Evolutionary conservation across 2,329 filamentous ascomycete species (phyloP).

Genomic region (Leptographium lundbergii): DNA sequence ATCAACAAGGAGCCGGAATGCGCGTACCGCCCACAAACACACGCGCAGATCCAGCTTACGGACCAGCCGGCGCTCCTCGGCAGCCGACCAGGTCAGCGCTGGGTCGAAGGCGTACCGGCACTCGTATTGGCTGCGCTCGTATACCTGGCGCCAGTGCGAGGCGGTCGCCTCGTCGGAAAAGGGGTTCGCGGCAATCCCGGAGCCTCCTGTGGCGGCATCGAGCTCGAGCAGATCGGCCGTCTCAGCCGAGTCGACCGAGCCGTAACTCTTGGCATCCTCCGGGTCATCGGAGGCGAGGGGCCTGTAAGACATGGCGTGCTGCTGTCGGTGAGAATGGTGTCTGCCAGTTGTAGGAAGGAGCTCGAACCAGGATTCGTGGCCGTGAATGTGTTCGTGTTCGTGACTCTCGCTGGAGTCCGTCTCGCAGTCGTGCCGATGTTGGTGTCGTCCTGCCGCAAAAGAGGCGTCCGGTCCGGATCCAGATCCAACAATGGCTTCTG

Average conservation of each 20-base stretch:
- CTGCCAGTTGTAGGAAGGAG: neutral
- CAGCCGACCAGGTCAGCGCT: neutral
- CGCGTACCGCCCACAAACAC: conserved; percentile 3
- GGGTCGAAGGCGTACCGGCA: conserved; percentile 1
- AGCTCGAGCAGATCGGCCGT: no score
- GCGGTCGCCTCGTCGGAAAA: conserved; percentile 1
- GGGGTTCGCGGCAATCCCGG: neutral
- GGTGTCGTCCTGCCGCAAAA: neutral
- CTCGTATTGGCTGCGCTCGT: conserved; percentile 2
- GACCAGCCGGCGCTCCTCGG: conserved; percentile 5
- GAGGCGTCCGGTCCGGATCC: no score
- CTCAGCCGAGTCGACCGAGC: neutral
- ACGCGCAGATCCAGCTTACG: conserved; percentile 7
- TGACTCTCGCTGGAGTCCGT: neutral
- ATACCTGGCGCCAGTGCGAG: neutral
- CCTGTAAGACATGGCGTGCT: neutral
- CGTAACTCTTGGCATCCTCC: conserved; percentile 2
- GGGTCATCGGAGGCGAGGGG: neutral
- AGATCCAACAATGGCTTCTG: no score
- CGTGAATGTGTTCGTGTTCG: neutral
- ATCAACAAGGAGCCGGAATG: neutral
- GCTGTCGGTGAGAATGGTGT: no score
- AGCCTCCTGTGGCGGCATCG: no score
- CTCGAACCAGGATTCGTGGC: neutral
- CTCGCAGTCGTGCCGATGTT: neutral